Evolutionary conservation across 495 filamentous ascomycete genomes (phyloP), one percentile per base, ranked within the genome.

Genomic region (Podospora australis): DNA sequence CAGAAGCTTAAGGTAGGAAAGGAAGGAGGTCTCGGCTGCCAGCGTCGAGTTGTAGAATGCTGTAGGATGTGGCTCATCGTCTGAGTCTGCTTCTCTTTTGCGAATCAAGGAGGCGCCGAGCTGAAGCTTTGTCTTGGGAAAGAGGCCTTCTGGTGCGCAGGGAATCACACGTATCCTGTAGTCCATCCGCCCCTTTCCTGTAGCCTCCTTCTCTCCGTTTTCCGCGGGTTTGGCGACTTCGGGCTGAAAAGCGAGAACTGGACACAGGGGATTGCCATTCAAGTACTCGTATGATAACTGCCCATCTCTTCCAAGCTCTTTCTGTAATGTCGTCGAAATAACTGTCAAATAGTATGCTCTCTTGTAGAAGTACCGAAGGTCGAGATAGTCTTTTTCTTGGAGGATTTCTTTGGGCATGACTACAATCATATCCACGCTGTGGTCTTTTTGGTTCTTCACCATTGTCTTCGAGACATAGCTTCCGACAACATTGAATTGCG

Each of bases 281-380:
- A 90, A 72, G 54, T 78, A 70, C 16, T 74, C 71, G 69, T 84
- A 96, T 1, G 69, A 72, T 21, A 89, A 43, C 6, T 79, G 70
- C 43, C 84, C 71, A 1, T 66, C 67, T 6, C 74, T 55, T 8
- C 67, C 70, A 22, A 79, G 62, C 0, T 73, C 64, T 21, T 78
- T 72, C 46, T 78, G 79, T 17, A 98, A 70, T 4, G 75, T 78
- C 23, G 79, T 78, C 2, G 87, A 82, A 48, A 97, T 63, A 52
- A 81, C 86, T 28, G 90, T 87, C 22, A 98, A 66, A 53, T 95
- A 97, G 58, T 89, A 97, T 4, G 92, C 88, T 46, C 91, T 71
- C 63, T 96, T 96, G 67, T 96, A 84, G 58, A 97, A 96, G 65
- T 91, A 98, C 51, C 92, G 78, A 67, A 90, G 78, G 58, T 97